Base-by-base conservation (phyloP, 2,329 filamentous ascomycete genomes). In the Dothideomycetidae sp. region DNA sequence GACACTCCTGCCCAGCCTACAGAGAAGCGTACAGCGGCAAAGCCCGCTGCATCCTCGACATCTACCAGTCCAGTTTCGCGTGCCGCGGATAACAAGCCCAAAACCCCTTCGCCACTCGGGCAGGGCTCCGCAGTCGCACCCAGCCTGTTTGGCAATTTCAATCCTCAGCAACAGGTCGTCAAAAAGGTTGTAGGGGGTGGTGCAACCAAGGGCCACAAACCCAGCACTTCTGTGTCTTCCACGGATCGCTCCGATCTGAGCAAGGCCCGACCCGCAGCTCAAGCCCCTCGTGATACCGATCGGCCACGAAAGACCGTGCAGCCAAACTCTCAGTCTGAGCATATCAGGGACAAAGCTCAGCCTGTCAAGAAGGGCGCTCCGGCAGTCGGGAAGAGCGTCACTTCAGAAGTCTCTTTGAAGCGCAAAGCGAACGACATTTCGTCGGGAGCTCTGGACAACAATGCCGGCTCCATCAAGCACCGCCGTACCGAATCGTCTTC, bases 31-130 rank as follows among this genome's bases (percentile, higher is more conserved):
- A 18, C 13, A 36, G 31, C 17, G 19, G 21, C 21, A 26, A 26
- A 7, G n/a, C n/a, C 21, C 7, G 21, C 7, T 26, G 21, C 21
- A 7, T 26, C 21, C n/a, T n/a, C 21, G 7, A 26, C 7, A 7
- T 7, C 7, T 7, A n/a, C n/a, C 48, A 33, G 52, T 55, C 29
- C 50, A 58, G 23, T 61, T 53, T 40, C 60, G 50, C 44, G 53
- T 48, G 51, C 52, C 50, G 35, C 56, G 47, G 34, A 60, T 57
- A 73, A 61, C 42, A 72, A 70, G 29, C 70, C 73, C 2, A 69
- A 67, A 49, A 75, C 75, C 37, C 71, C 71, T 2, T 76, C 73
- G 11, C 72, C 71, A 10, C 64, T 76, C 9, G 71, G 68, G 7
- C 61, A 15, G 61, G 64, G 26, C 56, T 61, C 37, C 63, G 60